Conservation (phyloP, 2,329 filamentous ascomycete genomes). For the Penicillium brasilianum region DNA sequence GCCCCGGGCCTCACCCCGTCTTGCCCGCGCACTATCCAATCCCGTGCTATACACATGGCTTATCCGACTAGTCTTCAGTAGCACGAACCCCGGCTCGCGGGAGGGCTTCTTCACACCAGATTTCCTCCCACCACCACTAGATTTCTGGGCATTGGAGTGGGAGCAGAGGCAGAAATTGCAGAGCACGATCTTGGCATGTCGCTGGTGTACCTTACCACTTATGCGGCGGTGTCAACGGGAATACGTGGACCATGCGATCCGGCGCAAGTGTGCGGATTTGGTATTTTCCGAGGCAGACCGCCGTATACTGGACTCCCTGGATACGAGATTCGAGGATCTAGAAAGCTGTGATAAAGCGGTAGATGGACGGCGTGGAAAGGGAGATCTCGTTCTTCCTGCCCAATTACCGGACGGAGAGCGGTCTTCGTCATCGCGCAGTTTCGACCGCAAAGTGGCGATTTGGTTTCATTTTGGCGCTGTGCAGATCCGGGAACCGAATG, state of each 20-base stretch:
- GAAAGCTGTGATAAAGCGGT: constrained; percentile 28
- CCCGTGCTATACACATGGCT: constrained; percentile 51
- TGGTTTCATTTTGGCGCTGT: constrained; percentile 47
- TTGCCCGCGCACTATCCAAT: constrained; percentile 49
- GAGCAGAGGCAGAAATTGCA: constrained; percentile 43
- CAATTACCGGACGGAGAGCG: constrained; percentile 11
- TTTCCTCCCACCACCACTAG: constrained; percentile 45
- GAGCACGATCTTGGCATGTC: constrained; percentile 42
- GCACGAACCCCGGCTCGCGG: constrained; percentile 38
- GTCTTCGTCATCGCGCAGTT: constrained; percentile 6
- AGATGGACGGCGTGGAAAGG: constrained; percentile 36
- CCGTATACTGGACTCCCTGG: constrained; percentile 31
- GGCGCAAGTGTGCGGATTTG: constrained; percentile 36
- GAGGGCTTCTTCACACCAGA: constrained; percentile 43
- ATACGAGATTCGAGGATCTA: constrained; percentile 30
- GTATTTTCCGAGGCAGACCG: constrained; percentile 35
- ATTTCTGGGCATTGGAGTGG: constrained; percentile 39
- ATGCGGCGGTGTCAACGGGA: constrained; percentile 47
- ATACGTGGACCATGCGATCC: constrained; percentile 43
- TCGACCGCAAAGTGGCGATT: constrained; percentile 39
- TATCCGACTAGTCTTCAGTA: constrained; percentile 50
- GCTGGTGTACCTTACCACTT: constrained; percentile 48
- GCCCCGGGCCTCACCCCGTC: constrained; percentile 48
- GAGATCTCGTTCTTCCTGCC: constrained; percentile 38
- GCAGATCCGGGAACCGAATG: constrained; percentile 37